Base-by-base conservation (phyloP, 768 basidiomycete species). In the Tricholoma saponaceum region DNA sequence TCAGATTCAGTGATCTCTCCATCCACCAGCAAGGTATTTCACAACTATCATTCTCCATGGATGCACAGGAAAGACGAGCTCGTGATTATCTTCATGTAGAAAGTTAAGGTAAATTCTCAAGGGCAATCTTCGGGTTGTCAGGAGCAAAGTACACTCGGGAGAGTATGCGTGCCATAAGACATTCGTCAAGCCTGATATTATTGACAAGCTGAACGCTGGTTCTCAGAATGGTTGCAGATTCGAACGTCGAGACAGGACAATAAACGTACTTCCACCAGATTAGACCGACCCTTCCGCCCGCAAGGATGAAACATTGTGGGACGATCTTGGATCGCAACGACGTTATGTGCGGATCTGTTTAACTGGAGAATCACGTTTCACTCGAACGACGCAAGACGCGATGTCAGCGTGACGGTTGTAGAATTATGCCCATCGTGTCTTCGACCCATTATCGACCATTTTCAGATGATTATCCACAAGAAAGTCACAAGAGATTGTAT, bases 21-120 rank as follows among this genome's bases (percentile, higher is more conserved):
- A 5, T 78, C 78, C 0, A 77, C 72, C 23, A 79, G 62, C 2
- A 79, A 71, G 1, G 76, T 77, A 73, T 4, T 79, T 74, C 75
- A 79, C 77, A 59, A 74, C 76, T n/a, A 65, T 69, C 69, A 58
- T 76, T 72, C 64, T 80, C 79, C 79, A 79, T 80, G 9, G 76
- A 76, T 7, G 79, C 78, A 9, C 79, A 77, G 7, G 78, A 79
- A 26, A 80, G 72, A 3, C 79, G 30, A 44, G 26, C 46, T 41
- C 35, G 18, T 32, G 14, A 46, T 8, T 2, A 33, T 35, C 12
- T 16, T 25, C 18, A 41, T 16, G 32, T 49, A 37, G 33, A 32
- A 32, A 8, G 30, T 32, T 33, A 33, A 8, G 61, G 60, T 44
- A 51, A 14, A 51, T 59, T 71, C 69, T 74, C 74, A 57, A 73